A percentile compares a stretch with the other conserved stretches of the same genome.
Evolutionary conservation across 257 asterid genomes (phyloP).

Genomic region (Capsicum baccatum): DNA sequence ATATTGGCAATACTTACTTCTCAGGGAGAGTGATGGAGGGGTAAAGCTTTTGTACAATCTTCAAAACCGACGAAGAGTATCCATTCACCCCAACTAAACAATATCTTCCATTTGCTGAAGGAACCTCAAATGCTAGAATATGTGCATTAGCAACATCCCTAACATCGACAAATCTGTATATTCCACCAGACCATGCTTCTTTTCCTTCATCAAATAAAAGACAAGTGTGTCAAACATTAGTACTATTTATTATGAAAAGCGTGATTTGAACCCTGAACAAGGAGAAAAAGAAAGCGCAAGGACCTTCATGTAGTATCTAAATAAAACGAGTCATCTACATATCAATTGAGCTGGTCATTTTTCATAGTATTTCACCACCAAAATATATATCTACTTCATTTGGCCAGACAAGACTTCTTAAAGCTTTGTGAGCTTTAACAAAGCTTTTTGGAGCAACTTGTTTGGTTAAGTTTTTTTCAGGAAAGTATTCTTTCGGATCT

Average conservation of each 20-base stretch:
- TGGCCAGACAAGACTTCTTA: background rate
- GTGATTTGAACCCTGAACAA: background rate
- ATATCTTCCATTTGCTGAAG: slow-evolving; percentile 56
- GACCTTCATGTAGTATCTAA: background rate
- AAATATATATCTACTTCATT: background rate
- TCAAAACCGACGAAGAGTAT: slow-evolving; percentile 41
- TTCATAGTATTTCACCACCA: background rate
- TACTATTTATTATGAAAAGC: background rate
- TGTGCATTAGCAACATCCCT: slow-evolving; percentile 68
- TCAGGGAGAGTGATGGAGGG: slow-evolving; percentile 54
- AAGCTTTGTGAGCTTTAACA: background rate
- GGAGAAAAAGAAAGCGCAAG: background rate
- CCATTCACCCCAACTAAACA: slow-evolving; percentile 53
- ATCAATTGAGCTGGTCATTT: background rate
- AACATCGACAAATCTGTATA: slow-evolving; percentile 55
- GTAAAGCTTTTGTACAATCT: slow-evolving; percentile 43
- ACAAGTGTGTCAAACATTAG: background rate
- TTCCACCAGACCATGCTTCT: slow-evolving; percentile 36
- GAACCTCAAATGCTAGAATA: slow-evolving; percentile 54
- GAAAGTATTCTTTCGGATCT: background rate
- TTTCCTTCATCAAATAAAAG: slow-evolving; percentile 40
- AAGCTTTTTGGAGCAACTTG: background rate
- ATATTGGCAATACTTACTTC: slow-evolving; percentile 37
- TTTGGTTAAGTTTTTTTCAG: background rate
- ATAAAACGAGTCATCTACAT: background rate